Evolutionary conservation across 148 eudicot species (phyloP).

Genomic region (Silene conica): DNA sequence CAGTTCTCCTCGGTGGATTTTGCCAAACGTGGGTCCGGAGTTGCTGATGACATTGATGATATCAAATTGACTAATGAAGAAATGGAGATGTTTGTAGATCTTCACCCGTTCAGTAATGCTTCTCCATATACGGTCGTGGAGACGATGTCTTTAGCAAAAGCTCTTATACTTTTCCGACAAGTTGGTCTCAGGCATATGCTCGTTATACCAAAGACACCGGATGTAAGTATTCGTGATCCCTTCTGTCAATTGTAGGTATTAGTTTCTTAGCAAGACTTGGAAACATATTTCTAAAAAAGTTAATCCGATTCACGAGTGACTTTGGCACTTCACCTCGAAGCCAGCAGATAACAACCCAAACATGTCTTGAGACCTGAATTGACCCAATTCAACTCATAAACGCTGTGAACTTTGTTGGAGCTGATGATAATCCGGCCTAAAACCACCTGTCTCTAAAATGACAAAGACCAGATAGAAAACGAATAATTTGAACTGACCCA

Average conservation of each 20-base stretch:
- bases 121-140: conserved; percentile 91
- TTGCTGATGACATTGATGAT: conserved; percentile 52
- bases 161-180: conserved; percentile 75
- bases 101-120: conserved; percentile 77
- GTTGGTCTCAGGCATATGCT: conserved; percentile 90
- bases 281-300: not conserved
- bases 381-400: no score
- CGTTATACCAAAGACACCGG: conserved; percentile 59
- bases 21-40: conserved; percentile 66
- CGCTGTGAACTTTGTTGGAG: no score
- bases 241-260: not conserved
- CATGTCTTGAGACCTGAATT: no score
- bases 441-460: not conserved
- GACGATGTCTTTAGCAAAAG: conserved; percentile 94
- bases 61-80: conserved; percentile 63
- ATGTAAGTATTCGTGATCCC: conserved; percentile 41
- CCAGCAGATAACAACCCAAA: no score
- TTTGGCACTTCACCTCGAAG: no score
- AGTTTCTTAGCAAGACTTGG: not conserved
- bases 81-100: conserved; percentile 86
- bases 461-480: no score
- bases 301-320: no score
- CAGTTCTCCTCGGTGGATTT: conserved; percentile 69
- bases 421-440: no score
- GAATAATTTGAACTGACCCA: no score